phyloP scores from a whole-genome alignment of 257 asterid genomes.

The Plantago ovata region DNA sequence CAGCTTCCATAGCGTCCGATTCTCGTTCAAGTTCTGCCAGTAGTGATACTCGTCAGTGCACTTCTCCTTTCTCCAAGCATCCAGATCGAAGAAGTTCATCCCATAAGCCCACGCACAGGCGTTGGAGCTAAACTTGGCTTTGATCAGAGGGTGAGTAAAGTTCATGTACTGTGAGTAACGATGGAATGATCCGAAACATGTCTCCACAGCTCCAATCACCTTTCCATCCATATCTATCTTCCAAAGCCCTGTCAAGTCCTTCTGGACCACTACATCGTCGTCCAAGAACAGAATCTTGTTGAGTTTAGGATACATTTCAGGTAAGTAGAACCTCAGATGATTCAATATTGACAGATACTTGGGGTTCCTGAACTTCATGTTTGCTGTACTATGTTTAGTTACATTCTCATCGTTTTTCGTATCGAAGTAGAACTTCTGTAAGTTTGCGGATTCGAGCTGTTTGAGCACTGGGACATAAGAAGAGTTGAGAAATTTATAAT shows the following conservation, averaged over 20 bases:
- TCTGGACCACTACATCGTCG: slow-evolving; percentile 74
- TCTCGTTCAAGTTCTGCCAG: too few relatives aligned
- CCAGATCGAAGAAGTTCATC: slow-evolving; percentile 77
- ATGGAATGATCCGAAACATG: slow-evolving; percentile 76
- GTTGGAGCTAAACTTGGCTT: slow-evolving; percentile 65
- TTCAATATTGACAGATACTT: slow-evolving; percentile 67
- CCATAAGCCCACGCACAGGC: slow-evolving; percentile 92
- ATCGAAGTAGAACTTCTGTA: slow-evolving; percentile 43
- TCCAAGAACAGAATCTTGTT: slow-evolving; percentile 74
- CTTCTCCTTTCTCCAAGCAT: slow-evolving; percentile 79
- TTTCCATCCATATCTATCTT: slow-evolving; percentile 69
- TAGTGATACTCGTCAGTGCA: slow-evolving; percentile 76
- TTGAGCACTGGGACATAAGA: slow-evolving; percentile 51
- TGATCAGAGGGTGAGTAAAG: slow-evolving; percentile 68
- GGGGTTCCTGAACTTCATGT: slow-evolving; percentile 78
- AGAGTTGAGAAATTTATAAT: slow-evolving; percentile 38
- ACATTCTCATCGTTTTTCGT: slow-evolving; percentile 47
- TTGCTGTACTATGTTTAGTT: slow-evolving; percentile 54
- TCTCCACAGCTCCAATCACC: slow-evolving; percentile 83
- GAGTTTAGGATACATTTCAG: slow-evolving; percentile 73
- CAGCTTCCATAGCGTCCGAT: too few relatives aligned
- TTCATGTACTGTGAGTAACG: slow-evolving; percentile 76
- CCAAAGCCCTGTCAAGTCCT: slow-evolving; percentile 74
- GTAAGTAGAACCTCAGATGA: slow-evolving; percentile 73
- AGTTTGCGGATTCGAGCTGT: slow-evolving; percentile 31